These are phyloP conservation scores for Pseudocercospora macadamiae DNA, from an alignment of 2,329 filamentous ascomycete genomes.

Conservation along the genomic window DNA sequence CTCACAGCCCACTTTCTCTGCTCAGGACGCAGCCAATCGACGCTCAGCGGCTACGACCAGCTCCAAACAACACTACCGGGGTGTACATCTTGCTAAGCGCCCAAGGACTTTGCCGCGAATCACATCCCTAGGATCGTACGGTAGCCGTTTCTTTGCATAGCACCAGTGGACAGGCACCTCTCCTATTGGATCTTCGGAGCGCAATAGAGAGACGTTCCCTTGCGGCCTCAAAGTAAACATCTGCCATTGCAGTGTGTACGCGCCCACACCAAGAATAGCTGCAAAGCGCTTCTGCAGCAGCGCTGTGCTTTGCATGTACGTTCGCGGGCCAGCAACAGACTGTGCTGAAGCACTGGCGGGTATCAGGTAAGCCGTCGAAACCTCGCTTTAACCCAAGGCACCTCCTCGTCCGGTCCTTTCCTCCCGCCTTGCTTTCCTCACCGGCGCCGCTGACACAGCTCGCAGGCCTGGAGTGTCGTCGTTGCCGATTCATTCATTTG, in stretches of 20 bases:
- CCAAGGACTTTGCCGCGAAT: constrained; percentile 17
- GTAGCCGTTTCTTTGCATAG: constrained; percentile 1
- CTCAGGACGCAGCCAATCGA: constrained; percentile 19
- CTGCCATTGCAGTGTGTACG: constrained; percentile 27
- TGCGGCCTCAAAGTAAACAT: constrained; percentile 20
- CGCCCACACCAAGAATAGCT: constrained; percentile 36
- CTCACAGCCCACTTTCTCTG: too few relatives aligned
- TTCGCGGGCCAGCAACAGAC: constrained; percentile 23
- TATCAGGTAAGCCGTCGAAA: constrained; percentile 31
- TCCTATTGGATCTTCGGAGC: constrained; percentile 22
- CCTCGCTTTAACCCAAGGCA: constrained; percentile 25
- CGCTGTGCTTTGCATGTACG: constrained; percentile 30
- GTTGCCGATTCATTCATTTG: constrained; percentile 37
- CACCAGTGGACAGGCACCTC: constrained; percentile 14
- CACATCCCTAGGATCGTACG: constrained; percentile 14
- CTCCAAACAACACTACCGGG: constrained; percentile 15
- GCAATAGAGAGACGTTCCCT: constrained; percentile 18
- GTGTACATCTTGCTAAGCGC: constrained; percentile 22
- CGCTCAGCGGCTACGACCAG: constrained; percentile 13
- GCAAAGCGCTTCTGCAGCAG: constrained; percentile 25
- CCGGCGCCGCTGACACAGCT: constrained; percentile 30
- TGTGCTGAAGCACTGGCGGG: constrained; percentile 29
- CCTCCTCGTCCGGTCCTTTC: constrained; percentile 20
- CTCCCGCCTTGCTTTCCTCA: constrained; percentile 21
- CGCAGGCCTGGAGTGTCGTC: constrained; percentile 31